phyloP scores from a whole-genome alignment of 345 rosid species.

The Brassica rapa region DNA sequence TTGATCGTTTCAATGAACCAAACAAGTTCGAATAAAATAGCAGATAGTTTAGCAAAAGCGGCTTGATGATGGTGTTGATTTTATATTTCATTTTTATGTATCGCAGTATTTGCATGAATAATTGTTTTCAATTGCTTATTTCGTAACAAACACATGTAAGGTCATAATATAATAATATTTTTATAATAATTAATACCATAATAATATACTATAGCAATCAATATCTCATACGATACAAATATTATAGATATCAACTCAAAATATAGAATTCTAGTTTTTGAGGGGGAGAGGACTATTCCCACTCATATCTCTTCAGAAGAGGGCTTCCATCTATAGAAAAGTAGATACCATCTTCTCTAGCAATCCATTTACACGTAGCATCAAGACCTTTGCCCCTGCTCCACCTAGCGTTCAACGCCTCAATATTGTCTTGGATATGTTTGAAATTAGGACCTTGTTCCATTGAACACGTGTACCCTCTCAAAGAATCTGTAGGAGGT shows the following conservation, averaged over 20 bases:
- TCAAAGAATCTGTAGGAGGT: neutral
- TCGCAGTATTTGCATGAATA: neutral
- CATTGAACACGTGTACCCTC: conserved; percentile 13
- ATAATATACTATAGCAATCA: neutral
- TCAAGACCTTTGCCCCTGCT: conserved; percentile 22
- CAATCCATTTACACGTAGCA: conserved; percentile 5
- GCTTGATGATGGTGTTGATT: no score
- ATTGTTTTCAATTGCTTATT: neutral
- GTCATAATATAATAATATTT: neutral
- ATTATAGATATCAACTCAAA: neutral
- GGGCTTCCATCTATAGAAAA: conserved; percentile 12
- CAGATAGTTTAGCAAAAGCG: no score
- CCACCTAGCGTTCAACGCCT: conserved; percentile 28
- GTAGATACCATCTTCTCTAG: conserved; percentile 31
- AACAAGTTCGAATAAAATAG: no score
- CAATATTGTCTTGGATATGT: conserved; percentile 21
- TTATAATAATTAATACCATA: no score
- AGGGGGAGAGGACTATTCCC: conserved; percentile 29
- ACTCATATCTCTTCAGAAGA: neutral
- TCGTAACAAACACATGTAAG: neutral
- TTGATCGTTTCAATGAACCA: no score
- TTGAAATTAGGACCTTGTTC: conserved; percentile 35
- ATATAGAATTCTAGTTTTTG: neutral
- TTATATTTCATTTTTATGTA: no score
- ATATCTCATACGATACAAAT: neutral